Base-by-base conservation (phyloP, 2,329 filamentous ascomycete species). In the Davidsoniella australis region DNA sequence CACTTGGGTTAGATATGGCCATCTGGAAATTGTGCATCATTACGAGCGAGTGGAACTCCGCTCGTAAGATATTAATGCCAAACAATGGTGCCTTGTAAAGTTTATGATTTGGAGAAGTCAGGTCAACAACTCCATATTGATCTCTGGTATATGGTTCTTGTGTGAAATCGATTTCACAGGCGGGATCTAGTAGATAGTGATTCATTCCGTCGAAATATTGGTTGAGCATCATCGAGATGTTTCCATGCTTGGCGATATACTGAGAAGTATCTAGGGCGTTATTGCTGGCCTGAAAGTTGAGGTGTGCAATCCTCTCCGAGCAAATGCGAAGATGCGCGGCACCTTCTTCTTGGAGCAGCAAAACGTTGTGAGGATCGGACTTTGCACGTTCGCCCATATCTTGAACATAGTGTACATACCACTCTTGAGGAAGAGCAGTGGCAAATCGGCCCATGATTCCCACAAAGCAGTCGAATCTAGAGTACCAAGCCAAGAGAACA, bases 401-500 rank as follows among this genome's bases (percentile, higher is more conserved):
- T 2, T 78, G 68, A 41, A 80, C 69, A 49, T 76, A 73, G 6
- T 70, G 67, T 2, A 72, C 68, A 58, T 89, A 88, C 88, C 88
- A 96, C 53, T 86, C 79, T 43, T 78, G 74, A 5, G 80, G 72
- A 12, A 96, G 68, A 2, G 80, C 74, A 1, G 84, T 79, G 56
- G 80, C 78, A 56, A 82, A 82, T 1, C 84, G 83, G 20, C 84
- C 84, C 70, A 94, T 79, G 54, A 95, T 74, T 1, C 84, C 83
- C 5, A 85, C 79, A 51, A 88, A 84, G 8, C 88, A 72, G 61
- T 96, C 91, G 59, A 94, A 94, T 36, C 88, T 80, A 26, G 79
- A 73, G 62, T 94, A 95, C 91, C 91, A 96, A n/a, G 73, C 71
- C 45, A 94, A 72, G 41, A 91, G 77, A 58, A 82, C 78, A 26